Base-by-base conservation (phyloP, 2,329 filamentous ascomycete genomes). In the Nemania serpens region DNA sequence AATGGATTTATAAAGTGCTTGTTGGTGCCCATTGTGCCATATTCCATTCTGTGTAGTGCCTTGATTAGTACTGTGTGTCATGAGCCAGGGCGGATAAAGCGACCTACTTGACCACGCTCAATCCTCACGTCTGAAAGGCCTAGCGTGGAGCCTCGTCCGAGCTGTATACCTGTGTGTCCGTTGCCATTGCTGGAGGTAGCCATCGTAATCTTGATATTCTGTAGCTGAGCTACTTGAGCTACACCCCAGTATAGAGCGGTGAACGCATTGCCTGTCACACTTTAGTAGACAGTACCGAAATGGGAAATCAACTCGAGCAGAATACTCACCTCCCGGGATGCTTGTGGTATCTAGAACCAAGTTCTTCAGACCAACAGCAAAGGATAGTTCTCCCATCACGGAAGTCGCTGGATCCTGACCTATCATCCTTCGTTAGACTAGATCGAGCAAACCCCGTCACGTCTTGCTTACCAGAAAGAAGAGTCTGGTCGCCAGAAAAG, bases 171-270 rank as follows among this genome's bases (percentile, higher is more conserved):
- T 2, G 74, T 76, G 63, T 81, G 78, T 1, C 78, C 77, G 1
- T 70, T 66, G 33, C 73, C 74, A 43, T 75, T 73, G 39, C 56
- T 64, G 0, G 77, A 75, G 1, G 57, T 59, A 1, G 77, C 66
- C 77, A 81, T 78, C 17, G 61, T 70, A 49, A 81, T 80, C 59
- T 73, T 76, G 60, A 80, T 67, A 55, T 81, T 80, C 47, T 78
- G 76, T 6, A 79, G 70, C 48, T 79, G 75, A 0, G 75, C 73
- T 15, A 61, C 77, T 59, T 80, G 77, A 1, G 78, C 78, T n/a
- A 81, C 78, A 10, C 77, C 75, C 78, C 78, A 81, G 45, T 70
- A 76, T 0, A 81, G 72, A 3, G 78, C 78, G 2, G 74, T 75
- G 47, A 80, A 79, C 1, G 61, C 62, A 10, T 69, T 72, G 50